phyloP scores from a whole-genome alignment of 176 grass and related monocot genomes.

The Thalia dealbata region DNA sequence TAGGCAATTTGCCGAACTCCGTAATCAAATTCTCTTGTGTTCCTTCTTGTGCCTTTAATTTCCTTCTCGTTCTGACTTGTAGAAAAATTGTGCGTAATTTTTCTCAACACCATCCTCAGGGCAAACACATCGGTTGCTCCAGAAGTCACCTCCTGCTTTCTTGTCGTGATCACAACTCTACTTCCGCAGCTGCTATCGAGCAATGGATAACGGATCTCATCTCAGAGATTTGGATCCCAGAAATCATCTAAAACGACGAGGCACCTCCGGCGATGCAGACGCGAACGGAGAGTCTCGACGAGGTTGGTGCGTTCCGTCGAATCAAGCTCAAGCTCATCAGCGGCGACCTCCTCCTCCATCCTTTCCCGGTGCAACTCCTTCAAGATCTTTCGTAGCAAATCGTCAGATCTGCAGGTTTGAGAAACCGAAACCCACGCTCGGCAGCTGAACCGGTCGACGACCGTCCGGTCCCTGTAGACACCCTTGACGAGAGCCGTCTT shows the following conservation, averaged over 20 bases:
- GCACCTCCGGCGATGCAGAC: constrained; percentile 29
- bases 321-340: constrained; percentile 7
- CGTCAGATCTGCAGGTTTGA: constrained; percentile 5
- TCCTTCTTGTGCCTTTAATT: too few species aligned
- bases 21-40: too few species aligned
- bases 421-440: constrained; percentile 31
- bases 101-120: too few species aligned
- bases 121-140: constrained; percentile 11
- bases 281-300: not conserved
- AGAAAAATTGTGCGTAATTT: too few species aligned
- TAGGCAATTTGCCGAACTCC: too few species aligned
- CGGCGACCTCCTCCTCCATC: not conserved
- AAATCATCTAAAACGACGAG: constrained; percentile 67
- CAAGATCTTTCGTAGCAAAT: constrained; percentile 22
- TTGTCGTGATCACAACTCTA: constrained; percentile 46
- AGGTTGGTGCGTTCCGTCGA: constrained; percentile 15
- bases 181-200: constrained; percentile 19
- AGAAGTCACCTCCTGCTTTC: constrained; percentile 31
- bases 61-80: too few species aligned
- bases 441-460: constrained; percentile 11
- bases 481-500: constrained; percentile 45
- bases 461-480: constrained; percentile 25
- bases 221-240: constrained; percentile 34
- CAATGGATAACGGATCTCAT: constrained; percentile 29
- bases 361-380: constrained; percentile 8